Conservation (phyloP, 108 stramenopile species). For the Nitzschia inconspicua region DNA sequence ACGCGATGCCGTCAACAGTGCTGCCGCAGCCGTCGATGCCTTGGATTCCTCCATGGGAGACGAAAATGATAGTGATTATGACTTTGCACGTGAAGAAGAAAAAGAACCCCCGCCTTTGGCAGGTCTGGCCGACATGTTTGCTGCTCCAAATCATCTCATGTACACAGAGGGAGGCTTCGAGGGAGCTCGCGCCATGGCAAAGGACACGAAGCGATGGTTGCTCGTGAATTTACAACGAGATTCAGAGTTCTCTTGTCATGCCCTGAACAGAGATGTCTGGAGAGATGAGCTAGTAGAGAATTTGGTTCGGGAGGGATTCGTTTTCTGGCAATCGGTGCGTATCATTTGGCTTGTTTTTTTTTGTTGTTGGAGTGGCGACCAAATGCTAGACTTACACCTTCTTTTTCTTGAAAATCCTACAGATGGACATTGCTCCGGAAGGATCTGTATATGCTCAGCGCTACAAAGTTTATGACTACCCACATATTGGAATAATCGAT, state of each 20-base stretch:
- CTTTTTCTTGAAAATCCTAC: not conserved
- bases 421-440: conserved; percentile 65
- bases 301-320: conserved; percentile 86
- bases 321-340: conserved; percentile 91
- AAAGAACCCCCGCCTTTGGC: conserved; percentile 2
- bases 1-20: conserved; percentile 44
- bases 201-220: conserved; percentile 85
- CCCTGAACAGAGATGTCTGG: conserved; percentile 96
- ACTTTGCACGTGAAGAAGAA: conserved; percentile 12
- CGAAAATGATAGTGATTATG: not conserved
- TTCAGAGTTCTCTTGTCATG: conserved; percentile 87
- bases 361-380: not conserved
- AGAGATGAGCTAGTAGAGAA: conserved; percentile 93
- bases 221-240: conserved; percentile 90
- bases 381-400: not conserved
- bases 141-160: conserved; percentile 68
- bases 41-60: conserved; percentile 24
- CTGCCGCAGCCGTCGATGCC: conserved; percentile 35
- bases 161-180: conserved; percentile 73
- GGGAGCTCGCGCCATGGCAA: conserved; percentile 78
- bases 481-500: conserved; percentile 89
- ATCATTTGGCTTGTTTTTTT: not conserved
- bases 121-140: conserved; percentile 74
- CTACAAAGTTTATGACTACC: conserved; percentile 82
- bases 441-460: conserved; percentile 75